Evolutionary conservation across 2,329 filamentous ascomycete genomes (phyloP), one percentile per base, ranked within the genome.

Genomic region (Verticillium nubilum): DNA sequence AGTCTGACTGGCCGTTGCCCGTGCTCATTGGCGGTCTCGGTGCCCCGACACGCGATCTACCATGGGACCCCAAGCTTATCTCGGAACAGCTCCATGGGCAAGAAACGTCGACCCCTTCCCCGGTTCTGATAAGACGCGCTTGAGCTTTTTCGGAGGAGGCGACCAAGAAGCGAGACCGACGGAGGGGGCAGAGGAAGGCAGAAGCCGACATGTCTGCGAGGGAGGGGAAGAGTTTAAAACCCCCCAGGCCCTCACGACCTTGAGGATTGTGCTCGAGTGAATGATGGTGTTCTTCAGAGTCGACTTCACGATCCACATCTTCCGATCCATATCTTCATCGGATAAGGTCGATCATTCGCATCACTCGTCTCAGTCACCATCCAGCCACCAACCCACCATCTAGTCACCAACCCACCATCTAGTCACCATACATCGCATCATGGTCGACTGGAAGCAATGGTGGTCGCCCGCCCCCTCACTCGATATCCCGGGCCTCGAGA

Each of bases 401-500:
- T n/a, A n/a, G n/a, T 50, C 42, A 26, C 12, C 35, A 56, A 33
- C 26, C 7, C 54, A 56, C 54, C 31, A 37, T 6, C 5, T 9
- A 55, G 26, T 19, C 27, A 4, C 23, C 47, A 26, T 19, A 23
- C 10, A 54, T n/a, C 52, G 29, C 56, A 52, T 10, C 56, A 64
- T 63, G 62, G 61, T 60, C 54, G 60, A 63, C 57, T 64, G 62
- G 62, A 64, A 64, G 50, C 55, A 52, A 10, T 23, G 60, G 37
- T 59, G 62, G 56, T 23, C 61, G 28, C 59, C 61, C 37, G 59
- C 58, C 61, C 70, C 70, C 66, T 70, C 69, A 31, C 62, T 72
- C 23, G 70, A 72, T 64, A 67, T 72, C 50, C 69, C 70, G n/a
- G 65, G 65, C 56, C 65, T 72, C 54, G 68, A 72, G 68, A 70